These are phyloP conservation scores for Puya raimondii DNA, from an alignment of 176 grass and related monocot genomes.

Conservation along the genomic window DNA sequence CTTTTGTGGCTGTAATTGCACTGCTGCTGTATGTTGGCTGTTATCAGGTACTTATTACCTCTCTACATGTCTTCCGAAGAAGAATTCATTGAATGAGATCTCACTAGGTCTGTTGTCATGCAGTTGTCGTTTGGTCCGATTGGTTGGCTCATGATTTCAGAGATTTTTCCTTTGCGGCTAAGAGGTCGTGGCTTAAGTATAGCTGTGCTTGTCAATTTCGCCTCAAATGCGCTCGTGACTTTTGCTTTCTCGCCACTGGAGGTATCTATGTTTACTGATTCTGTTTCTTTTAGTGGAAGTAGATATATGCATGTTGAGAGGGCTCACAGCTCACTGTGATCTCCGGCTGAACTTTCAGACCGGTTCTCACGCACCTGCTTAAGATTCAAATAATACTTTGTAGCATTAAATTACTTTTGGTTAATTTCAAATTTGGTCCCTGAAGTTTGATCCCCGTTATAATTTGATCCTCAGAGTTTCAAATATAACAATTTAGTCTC, in stretches of 20 bases:
- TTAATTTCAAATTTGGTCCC: too few species aligned
- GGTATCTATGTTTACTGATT: constrained; percentile 36
- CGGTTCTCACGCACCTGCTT: neutral
- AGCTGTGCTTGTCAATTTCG: constrained; percentile 89
- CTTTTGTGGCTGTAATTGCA: constrained; percentile 72
- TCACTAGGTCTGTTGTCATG: constrained; percentile 1
- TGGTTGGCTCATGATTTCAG: constrained; percentile 97
- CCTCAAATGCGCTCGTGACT: constrained; percentile 81
- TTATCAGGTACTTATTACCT: constrained; percentile 62
- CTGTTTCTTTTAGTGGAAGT: neutral
- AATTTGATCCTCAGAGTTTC: too few species aligned
- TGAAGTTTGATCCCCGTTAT: too few species aligned
- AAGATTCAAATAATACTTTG: neutral
- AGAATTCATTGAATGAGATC: too few species aligned
- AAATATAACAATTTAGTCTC: too few species aligned
- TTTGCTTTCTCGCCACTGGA: constrained; percentile 96
- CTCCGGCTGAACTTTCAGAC: neutral
- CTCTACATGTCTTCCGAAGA: neutral
- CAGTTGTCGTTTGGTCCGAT: constrained; percentile 97
- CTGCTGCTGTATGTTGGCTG: constrained; percentile 90
- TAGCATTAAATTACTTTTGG: neutral
- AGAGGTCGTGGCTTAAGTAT: constrained; percentile 79
- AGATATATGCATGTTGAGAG: neutral
- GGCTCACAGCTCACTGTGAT: neutral
- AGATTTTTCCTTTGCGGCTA: constrained; percentile 71